These are phyloP conservation scores for Ustilago bromivora DNA, from an alignment of 1,284 basidiomycete genomes.

Conservation along the genomic window DNA sequence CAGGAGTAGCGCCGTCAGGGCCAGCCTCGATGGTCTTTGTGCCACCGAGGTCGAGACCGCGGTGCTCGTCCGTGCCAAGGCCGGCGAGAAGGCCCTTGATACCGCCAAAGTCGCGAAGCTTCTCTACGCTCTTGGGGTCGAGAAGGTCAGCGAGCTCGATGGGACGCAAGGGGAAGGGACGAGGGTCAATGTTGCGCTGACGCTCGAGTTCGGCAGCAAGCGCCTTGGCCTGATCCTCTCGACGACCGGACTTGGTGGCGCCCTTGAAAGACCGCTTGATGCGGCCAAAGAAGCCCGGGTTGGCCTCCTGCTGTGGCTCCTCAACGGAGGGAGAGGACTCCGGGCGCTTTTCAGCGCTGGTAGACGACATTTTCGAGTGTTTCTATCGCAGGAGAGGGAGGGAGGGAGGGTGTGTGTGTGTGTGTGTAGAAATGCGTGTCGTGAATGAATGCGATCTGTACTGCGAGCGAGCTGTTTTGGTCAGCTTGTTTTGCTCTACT, in stretches of 20 bases:
- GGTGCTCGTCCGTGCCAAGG: slow-evolving; percentile 78
- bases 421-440: not conserved
- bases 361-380: slow-evolving; percentile 7
- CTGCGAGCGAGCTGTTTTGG: not conserved
- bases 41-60: slow-evolving; percentile 56
- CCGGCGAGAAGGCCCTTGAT: slow-evolving; percentile 77
- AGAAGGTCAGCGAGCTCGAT: slow-evolving; percentile 84
- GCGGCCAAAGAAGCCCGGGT: slow-evolving; percentile 27
- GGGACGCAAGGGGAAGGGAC: slow-evolving; percentile 73
- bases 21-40: slow-evolving; percentile 40
- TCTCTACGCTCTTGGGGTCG: slow-evolving; percentile 83
- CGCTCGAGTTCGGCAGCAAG: slow-evolving; percentile 53
- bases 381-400: too few species aligned
- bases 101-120: slow-evolving; percentile 82
- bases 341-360: slow-evolving; percentile 17
- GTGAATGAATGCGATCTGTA: not conserved
- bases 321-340: slow-evolving; percentile 1
- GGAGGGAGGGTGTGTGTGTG: not conserved
- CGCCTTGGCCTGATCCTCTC: slow-evolving; percentile 52
- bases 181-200: slow-evolving; percentile 58
- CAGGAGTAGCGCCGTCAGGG: not conserved
- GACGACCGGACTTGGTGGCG: slow-evolving; percentile 43
- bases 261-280: slow-evolving; percentile 46
- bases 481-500: slow-evolving; percentile 1
- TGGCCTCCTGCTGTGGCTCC: slow-evolving; percentile 1